Base-by-base conservation (phyloP, 495 filamentous ascomycete species). In the Amniculicola lignicola region DNA sequence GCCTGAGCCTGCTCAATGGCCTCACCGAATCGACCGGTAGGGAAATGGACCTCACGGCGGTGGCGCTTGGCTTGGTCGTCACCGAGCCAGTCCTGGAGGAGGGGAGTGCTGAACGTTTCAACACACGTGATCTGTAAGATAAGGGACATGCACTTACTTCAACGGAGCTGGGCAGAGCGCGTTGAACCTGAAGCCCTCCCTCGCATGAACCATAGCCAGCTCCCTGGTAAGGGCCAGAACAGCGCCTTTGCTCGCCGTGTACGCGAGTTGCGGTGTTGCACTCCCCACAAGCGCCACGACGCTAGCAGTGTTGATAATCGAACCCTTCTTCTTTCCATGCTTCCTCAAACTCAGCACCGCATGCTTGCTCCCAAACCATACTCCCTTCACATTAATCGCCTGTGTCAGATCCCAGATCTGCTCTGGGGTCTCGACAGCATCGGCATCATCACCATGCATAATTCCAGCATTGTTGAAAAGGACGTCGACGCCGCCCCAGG, bases 391-490 rank as follows among this genome's bases (percentile, higher is more conserved):
- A 70, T 98, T 98, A 77, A 97, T 93, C 56, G 78, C 80, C 51
- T 94, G 89, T 5, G 93, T 98, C 51, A 91, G 73, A 66, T 98
- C 90, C 93, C 93, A 98, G 74, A 98, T 90, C 50, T 80, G 81
- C 73, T 96, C 90, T 11, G 88, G 82, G 1, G 90, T 96, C 51
- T 82, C 76, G 53, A 94, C 72, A 18, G 92, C 89, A 70, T 96
- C 90, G 56, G 81, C 86, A 69, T 98, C 93, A 48, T 86, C 77
- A 25, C 79, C 80, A 70, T 96, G 90, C 93, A 98, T 98, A 67
- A 98, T 98, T 15, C 93, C 93, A 0, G 93, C 93, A 67, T 98
- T 98, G 80, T 98, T 98, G 82, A 96, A 98, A 58, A 98, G 88
- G 61, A 96, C 77, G 69, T 98, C 93, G 0, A 89, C 74, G n/a